Conservation (phyloP, 768 basidiomycete genomes). For the Suillus tomentosus region DNA sequence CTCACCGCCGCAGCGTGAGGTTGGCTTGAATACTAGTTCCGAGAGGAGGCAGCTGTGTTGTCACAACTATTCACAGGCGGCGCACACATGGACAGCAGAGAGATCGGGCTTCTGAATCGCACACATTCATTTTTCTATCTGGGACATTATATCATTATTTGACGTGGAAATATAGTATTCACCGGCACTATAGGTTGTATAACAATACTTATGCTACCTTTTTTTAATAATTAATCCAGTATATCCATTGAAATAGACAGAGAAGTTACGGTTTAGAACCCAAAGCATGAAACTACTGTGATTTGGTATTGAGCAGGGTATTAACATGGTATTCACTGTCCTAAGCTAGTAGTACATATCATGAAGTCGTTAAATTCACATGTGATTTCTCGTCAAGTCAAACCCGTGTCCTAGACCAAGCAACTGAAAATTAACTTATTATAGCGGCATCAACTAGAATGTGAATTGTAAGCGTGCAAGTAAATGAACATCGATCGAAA, state of each 20-base stretch:
- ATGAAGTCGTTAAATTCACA: not conserved
- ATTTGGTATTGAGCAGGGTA: not conserved
- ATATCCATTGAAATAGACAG: not conserved
- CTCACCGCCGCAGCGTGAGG: slow-evolving; percentile 53
- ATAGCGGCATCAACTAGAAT: not conserved
- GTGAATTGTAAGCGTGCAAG: not conserved
- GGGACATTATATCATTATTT: not conserved
- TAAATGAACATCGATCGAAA: not conserved
- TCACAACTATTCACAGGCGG: not conserved
- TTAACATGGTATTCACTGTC: not conserved
- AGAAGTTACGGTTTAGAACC: too few relatives aligned
- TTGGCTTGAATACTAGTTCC: slow-evolving; percentile 28
- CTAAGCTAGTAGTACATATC: not conserved
- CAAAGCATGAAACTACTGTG: not conserved
- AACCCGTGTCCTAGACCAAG: not conserved
- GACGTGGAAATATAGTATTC: not conserved
- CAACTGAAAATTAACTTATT: not conserved
- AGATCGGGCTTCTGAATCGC: not conserved
- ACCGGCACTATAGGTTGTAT: not conserved
- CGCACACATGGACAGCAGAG: not conserved
- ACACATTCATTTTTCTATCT: not conserved
- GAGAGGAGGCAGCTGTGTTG: not conserved
- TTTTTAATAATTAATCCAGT: not conserved
- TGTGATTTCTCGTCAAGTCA: not conserved
- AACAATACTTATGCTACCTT: not conserved